Percentiles rank a stretch among this genome's conserved stretches.
These are phyloP conservation scores for Lentinus polychrous DNA, from an alignment of 1,284 basidiomycete species.

Conservation along the genomic window DNA sequence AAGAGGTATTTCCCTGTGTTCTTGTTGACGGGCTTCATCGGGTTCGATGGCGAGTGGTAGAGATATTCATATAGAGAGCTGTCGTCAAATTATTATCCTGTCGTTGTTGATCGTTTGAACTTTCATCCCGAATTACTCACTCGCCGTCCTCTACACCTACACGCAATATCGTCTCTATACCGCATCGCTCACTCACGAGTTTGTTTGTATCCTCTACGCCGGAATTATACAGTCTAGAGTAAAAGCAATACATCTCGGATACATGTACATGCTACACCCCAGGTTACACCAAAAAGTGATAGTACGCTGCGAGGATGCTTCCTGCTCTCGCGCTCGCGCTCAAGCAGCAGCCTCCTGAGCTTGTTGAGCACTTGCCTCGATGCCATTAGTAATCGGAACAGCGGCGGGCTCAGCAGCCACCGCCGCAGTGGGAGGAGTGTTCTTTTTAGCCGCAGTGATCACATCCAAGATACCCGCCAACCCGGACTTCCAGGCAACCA, in stretches of 20 bases:
- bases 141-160: too few relatives aligned
- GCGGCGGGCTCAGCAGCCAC: constrained; percentile 10
- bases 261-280: too few relatives aligned
- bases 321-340: neutral
- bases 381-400: constrained; percentile 9
- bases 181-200: neutral
- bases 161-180: neutral
- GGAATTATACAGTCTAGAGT: too few relatives aligned
- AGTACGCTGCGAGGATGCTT: too few relatives aligned
- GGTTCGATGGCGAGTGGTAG: constrained; percentile 81
- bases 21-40: constrained; percentile 69
- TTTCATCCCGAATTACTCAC: too few relatives aligned
- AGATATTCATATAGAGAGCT: neutral
- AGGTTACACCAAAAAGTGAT: neutral
- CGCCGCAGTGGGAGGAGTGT: constrained; percentile 12
- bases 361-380: constrained; percentile 17
- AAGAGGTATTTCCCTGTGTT: constrained; percentile 77
- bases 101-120: too few relatives aligned
- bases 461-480: constrained; percentile 64
- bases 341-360: constrained; percentile 20
- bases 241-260: too few relatives aligned
- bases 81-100: too few relatives aligned
- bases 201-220: too few relatives aligned
- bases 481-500: constrained; percentile 76
- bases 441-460: constrained; percentile 52